A percentile compares a stretch with the other conserved stretches of the same genome.
These are phyloP conservation scores for Aspergillus carbonarius DNA, from an alignment of 2,329 filamentous ascomycete species.

Conservation along the genomic window DNA sequence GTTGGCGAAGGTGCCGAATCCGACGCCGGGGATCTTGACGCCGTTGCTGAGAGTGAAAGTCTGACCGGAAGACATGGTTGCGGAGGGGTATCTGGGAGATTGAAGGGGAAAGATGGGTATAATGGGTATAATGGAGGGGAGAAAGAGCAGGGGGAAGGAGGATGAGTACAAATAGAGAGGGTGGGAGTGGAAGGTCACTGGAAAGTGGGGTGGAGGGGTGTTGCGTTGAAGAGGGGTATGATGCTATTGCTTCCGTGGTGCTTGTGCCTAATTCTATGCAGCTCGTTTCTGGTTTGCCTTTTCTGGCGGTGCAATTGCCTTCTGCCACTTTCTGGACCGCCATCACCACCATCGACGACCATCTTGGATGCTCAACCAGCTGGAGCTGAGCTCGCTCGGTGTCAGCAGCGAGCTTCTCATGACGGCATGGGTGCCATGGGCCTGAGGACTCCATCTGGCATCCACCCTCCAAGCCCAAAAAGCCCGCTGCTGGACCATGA, in stretches of 20 bases:
- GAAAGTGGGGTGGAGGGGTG: conserved; percentile 12
- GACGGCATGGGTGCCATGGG: not conserved
- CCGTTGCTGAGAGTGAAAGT: conserved; percentile 57
- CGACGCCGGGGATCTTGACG: conserved; percentile 61
- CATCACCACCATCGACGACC: too few species aligned
- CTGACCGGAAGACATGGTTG: conserved; percentile 55
- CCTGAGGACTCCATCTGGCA: not conserved
- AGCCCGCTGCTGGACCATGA: conserved; percentile 18
- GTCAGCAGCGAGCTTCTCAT: not conserved
- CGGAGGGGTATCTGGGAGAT: conserved; percentile 3
- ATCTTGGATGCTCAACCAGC: not conserved
- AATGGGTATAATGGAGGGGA: not conserved
- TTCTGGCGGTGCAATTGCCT: not conserved
- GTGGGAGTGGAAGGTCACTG: not conserved
- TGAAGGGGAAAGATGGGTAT: conserved; percentile 9
- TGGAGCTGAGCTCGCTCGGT: not conserved
- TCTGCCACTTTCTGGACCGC: not conserved
- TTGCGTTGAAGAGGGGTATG: conserved; percentile 8
- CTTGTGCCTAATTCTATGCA: not conserved
- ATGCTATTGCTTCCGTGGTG: not conserved
- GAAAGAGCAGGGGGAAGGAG: not conserved
- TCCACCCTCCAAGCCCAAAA: not conserved
- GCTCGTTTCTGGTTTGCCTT: not conserved
- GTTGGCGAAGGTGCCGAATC: conserved; percentile 67
- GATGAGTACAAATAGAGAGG: conserved; percentile 2